Evolutionary conservation across 1,139 yeast genomes (phyloP), one percentile per base, ranked within the genome.

Genomic region (Pichia sp.): DNA sequence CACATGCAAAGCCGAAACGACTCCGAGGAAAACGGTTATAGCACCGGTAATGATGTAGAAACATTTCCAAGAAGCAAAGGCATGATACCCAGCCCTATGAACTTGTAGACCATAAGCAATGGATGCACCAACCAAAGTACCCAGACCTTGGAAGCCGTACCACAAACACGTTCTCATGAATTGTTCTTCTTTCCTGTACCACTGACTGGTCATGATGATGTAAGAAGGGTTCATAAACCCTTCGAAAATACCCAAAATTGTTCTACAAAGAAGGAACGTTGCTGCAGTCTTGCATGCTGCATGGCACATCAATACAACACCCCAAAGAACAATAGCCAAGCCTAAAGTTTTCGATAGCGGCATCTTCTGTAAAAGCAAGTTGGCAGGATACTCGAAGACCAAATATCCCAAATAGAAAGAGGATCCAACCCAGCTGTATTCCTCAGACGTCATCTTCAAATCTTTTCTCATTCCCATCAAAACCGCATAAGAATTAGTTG

Each of bases 151-250:
- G 57, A 73, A 79, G 13, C 82, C 77, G 51, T 79, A 79, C 75
- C 79, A 77, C 42, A 78, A 58, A 50, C 76, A 73, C 47, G 77
- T 75, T 63, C 85, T 70, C 41, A 76, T 69, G 52, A 78, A 75
- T 57, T 79, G 83, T 61, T 81, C 86, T 13, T 75, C 72, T 56
- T 76, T 74, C 30, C 72, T 74, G 64, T 78, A 81, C 73, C 80
- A 82, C 70, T 78, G 80, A 13, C 81, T 73, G 7, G 82, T 77
- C 38, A 84, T 72, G 29, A 84, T 75, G 34, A 83, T 78, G 61
- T 81, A 78, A 0, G 84, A 84, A 1, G 87, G 88, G 19, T 84
- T 78, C 55, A 80, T 72, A 4, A 80, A 73, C 49, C 80, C 73
- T 64, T 85, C 90, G 47, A 81, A 72, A 53, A 76, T 66, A 1